Conservation (phyloP, 495 filamentous ascomycete species). For the Penicillium parvum region DNA sequence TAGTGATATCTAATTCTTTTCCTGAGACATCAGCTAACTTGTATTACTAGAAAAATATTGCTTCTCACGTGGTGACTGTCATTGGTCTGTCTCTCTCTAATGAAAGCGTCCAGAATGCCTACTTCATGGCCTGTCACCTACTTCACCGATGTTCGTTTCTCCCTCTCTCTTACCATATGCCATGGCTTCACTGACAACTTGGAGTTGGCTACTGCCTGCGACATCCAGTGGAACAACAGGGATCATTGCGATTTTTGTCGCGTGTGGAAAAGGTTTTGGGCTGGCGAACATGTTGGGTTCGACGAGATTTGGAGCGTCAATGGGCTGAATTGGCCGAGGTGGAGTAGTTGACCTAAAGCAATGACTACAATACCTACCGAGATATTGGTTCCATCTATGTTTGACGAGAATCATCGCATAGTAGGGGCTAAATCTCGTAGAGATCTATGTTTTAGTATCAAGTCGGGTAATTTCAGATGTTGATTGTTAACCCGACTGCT, state of each 20-base stretch:
- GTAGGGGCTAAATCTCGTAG: too few relatives aligned
- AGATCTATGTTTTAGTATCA: too few relatives aligned
- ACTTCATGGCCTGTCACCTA: slow-evolving; percentile 37
- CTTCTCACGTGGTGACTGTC: slow-evolving; percentile 27
- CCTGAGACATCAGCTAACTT: too few relatives aligned
- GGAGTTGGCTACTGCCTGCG: slow-evolving; percentile 35
- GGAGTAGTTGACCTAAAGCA: background rate
- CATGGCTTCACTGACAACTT: background rate
- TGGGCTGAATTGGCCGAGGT: slow-evolving; percentile 26
- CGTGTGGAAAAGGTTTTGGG: slow-evolving; percentile 29
- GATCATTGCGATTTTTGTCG: slow-evolving; percentile 27
- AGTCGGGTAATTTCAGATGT: too few relatives aligned
- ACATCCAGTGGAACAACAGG: slow-evolving; percentile 26
- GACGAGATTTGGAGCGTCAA: slow-evolving; percentile 24
- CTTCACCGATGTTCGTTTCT: slow-evolving; percentile 32
- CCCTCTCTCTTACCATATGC: background rate
- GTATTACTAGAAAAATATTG: slow-evolving; percentile 22
- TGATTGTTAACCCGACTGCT: too few relatives aligned
- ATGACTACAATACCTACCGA: too few relatives aligned
- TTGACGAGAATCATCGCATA: too few relatives aligned
- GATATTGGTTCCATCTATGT: too few relatives aligned
- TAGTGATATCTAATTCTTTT: too few relatives aligned
- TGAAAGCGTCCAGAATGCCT: slow-evolving; percentile 37
- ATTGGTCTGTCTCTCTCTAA: slow-evolving; percentile 37
- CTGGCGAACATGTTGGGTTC: slow-evolving; percentile 36